phyloP scores from a whole-genome alignment of 2,329 filamentous ascomycete genomes.

The Blastomyces silverae region DNA sequence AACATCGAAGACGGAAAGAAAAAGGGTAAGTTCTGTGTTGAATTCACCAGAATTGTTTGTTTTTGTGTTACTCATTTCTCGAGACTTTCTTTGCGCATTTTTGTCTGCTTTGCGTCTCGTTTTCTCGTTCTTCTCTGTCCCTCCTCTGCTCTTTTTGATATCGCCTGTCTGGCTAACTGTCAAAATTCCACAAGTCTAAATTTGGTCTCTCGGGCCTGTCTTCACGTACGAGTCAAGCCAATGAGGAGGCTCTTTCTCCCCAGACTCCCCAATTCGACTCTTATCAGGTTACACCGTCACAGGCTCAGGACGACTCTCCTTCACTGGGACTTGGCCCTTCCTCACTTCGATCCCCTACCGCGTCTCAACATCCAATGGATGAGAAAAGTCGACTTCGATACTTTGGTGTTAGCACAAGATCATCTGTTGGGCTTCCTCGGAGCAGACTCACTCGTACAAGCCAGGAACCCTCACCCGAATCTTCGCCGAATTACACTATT shows the following conservation, averaged over 20 bases:
- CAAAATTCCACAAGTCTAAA: constrained; percentile 28
- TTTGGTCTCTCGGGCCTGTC: constrained; percentile 35
- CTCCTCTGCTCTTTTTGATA: not conserved
- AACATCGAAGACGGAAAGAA: constrained; percentile 34
- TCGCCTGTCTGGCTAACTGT: constrained; percentile 21
- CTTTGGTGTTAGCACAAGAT: constrained; percentile 32
- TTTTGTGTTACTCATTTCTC: not conserved
- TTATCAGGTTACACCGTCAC: constrained; percentile 32
- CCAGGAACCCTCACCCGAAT: constrained; percentile 32
- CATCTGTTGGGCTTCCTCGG: constrained; percentile 33
- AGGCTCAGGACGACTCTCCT: constrained; percentile 31
- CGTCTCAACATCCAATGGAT: constrained; percentile 38
- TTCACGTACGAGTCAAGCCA: constrained; percentile 30
- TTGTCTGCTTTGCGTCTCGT: not conserved
- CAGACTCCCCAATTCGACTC: constrained; percentile 30
- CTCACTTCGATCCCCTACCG: constrained; percentile 29
- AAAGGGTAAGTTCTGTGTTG: constrained; percentile 17
- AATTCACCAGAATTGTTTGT: not conserved
- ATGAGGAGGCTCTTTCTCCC: constrained; percentile 35
- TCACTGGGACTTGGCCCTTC: constrained; percentile 27
- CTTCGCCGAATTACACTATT: constrained; percentile 24
- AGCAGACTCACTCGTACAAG: constrained; percentile 35
- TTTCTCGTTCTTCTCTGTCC: not conserved
- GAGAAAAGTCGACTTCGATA: constrained; percentile 34
- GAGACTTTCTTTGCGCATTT: not conserved